Evolutionary conservation across 1,284 basidiomycete species (phyloP), one percentile per base, ranked within the genome.

Genomic region (Apiotrichum mycotoxinovorans): DNA sequence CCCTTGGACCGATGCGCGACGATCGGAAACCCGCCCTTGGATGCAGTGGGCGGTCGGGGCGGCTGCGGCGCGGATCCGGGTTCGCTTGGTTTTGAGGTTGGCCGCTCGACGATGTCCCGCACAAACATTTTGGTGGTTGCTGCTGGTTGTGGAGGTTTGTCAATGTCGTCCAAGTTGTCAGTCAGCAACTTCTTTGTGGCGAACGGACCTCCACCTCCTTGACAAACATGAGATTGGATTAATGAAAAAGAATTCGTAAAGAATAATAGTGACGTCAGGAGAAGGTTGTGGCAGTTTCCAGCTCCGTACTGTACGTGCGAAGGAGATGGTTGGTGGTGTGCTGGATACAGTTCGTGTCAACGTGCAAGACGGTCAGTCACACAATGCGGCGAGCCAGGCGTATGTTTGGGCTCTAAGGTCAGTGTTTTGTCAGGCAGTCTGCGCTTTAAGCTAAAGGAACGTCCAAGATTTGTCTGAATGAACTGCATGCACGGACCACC

Each of bases 71-170:
- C 8, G 33, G 43, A 46, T 43, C 23, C 35, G 26, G 23, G 54
- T 25, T 58, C 51, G 20, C 22, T 54, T n/a, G 57, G 59, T n/a
- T 52, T 54, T 11, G 55, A n/a, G 2, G 66, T 56, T 17, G 62
- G 56, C 12, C 63, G 59, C 48, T 70, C 68, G 23, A 70, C 61
- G 23, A 70, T 70, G 48, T 70, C 68, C 44, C 66, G 58, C 41
- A 68, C 62, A 14, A 69, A 57, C 67, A 69, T 69, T 20, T 50
- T 26, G 27, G 14, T 44, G 4, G n/a, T 46, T n/a, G 40, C 22
- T 18, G 11, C 8, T 20, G 20, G 18, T 43, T 41, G 30, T 46
- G 15, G 20, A 20, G n/a, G 18, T 47, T 34, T 17, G 25, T 43
- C 5, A 23, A 17, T 43, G 12, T 15, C 23, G 9, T 30, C 7